Evolutionary conservation across 305 asterid species (phyloP).

Genomic region (Rubia tinctorum): DNA sequence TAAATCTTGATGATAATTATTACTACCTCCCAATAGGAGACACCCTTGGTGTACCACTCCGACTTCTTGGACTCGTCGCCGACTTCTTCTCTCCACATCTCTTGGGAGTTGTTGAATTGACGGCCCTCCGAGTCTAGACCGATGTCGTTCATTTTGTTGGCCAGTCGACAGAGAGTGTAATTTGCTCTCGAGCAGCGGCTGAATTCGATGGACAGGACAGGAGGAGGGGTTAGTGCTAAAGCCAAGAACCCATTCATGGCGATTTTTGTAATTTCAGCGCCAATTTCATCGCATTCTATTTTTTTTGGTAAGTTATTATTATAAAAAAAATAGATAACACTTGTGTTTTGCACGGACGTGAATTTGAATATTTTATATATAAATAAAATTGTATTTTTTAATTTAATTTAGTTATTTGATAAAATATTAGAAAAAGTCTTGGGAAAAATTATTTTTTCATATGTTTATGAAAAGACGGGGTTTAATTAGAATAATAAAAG

Average conservation of each 20-base stretch:
- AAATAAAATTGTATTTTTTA: too few relatives aligned
- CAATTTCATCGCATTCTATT: background rate
- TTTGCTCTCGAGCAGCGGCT: slow-evolving; percentile 1
- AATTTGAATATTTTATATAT: too few relatives aligned
- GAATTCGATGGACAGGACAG: background rate
- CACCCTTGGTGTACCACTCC: slow-evolving; percentile 82
- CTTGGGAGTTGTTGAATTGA: slow-evolving; percentile 63
- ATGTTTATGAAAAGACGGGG: too few relatives aligned
- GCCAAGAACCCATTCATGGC: background rate
- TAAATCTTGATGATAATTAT: slow-evolving; percentile 1
- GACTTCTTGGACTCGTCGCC: slow-evolving; percentile 77
- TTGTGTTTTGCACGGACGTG: too few relatives aligned
- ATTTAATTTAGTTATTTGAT: too few relatives aligned
- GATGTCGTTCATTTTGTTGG: slow-evolving; percentile 43
- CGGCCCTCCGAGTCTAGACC: slow-evolving; percentile 90
- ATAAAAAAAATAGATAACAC: too few relatives aligned
- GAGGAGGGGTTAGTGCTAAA: background rate
- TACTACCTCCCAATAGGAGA: slow-evolving; percentile 91
- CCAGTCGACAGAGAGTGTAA: background rate
- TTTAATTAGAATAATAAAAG: too few relatives aligned
- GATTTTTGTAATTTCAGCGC: slow-evolving; percentile 4
- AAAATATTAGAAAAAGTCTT: too few relatives aligned
- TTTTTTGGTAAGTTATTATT: too few relatives aligned
- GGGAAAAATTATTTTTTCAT: too few relatives aligned
- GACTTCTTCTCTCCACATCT: slow-evolving; percentile 97